These are phyloP conservation scores for Cladophialophora chaetospira DNA, from an alignment of 2,329 filamentous ascomycete genomes.

Conservation along the genomic window DNA sequence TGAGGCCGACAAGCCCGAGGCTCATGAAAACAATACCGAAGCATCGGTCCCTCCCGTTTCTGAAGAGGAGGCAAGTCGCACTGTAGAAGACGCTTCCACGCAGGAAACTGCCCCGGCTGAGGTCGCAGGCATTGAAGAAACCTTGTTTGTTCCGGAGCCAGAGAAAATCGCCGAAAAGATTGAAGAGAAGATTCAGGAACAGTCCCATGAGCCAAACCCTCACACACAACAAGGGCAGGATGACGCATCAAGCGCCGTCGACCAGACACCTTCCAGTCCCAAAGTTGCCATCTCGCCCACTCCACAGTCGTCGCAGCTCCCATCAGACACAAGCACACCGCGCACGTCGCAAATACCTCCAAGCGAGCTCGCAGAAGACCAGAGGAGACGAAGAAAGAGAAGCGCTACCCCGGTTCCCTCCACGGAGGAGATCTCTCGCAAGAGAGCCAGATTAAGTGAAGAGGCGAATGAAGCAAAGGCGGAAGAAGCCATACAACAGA, in stretches of 20 bases:
- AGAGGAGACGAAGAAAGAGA: constrained; percentile 67
- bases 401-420: constrained; percentile 64
- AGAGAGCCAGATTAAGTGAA: constrained; percentile 54
- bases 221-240: background rate
- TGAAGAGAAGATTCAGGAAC: constrained; percentile 4
- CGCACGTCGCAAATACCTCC: constrained; percentile 14
- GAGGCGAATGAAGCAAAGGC: constrained; percentile 22
- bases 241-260: background rate
- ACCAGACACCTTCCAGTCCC: background rate
- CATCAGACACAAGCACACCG: constrained; percentile 9
- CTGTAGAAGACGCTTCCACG: background rate
- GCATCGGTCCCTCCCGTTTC: background rate
- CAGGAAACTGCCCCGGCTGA: background rate
- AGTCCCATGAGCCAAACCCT: constrained; percentile 2
- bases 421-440: constrained; percentile 56
- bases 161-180: background rate
- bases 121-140: background rate
- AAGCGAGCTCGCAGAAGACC: constrained; percentile 52
- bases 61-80: constrained; percentile 2
- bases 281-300: background rate
- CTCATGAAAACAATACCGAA: background rate
- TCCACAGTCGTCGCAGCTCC: background rate
- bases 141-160: background rate
- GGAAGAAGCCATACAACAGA: constrained; percentile 32
- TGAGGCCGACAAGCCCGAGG: background rate